Evolutionary conservation across 1,284 basidiomycete species (phyloP).

Genomic region (Ceratobasidium sp.): DNA sequence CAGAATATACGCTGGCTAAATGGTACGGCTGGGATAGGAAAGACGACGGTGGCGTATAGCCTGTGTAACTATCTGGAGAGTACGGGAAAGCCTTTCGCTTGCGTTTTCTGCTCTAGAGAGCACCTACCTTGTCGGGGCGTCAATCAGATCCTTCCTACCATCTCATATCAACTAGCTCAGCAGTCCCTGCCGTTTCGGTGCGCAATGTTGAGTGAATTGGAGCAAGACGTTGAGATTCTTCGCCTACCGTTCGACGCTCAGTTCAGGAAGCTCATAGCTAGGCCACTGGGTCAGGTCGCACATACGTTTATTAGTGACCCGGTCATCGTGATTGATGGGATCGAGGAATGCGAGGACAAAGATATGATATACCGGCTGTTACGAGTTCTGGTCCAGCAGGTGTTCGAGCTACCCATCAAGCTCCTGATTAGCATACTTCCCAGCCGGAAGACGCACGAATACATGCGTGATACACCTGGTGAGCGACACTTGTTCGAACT

Average conservation of each 20-base stretch:
- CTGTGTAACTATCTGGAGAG: neutral
- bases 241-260: neutral
- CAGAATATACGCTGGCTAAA: conserved; percentile 2
- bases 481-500: neutral
- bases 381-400: neutral
- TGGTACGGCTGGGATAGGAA: neutral
- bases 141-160: neutral
- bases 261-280: neutral
- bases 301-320: neutral
- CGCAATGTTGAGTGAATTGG: neutral
- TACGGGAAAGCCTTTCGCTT: neutral
- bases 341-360: conserved; percentile 16
- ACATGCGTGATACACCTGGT: neutral
- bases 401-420: neutral
- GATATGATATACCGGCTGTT: neutral
- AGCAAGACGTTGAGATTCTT: neutral
- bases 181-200: neutral
- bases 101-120: conserved; percentile 3
- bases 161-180: neutral
- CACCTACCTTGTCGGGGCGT: neutral
- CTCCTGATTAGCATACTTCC: neutral
- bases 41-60: neutral
- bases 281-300: neutral
- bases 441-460: neutral
- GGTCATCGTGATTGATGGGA: conserved; percentile 8